Base-by-base conservation (phyloP, 345 rosid species). In the Citropsis articulata region DNA sequence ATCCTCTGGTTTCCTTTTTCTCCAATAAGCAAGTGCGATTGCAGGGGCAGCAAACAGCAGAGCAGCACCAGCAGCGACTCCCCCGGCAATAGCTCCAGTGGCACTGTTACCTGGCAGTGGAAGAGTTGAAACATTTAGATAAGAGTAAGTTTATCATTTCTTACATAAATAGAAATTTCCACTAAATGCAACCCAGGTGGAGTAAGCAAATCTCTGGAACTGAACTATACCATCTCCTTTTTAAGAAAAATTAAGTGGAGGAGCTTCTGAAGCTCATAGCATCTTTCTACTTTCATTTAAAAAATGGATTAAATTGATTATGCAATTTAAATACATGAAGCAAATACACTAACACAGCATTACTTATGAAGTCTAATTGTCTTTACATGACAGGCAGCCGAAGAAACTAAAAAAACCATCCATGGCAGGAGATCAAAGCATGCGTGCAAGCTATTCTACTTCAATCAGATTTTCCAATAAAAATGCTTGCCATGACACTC, bases 51-150 rank as follows among this genome's bases (percentile, higher is more conserved):
- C 98, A 84, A 96, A 94, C 75, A 96, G 84, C 85, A 96, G 85
- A 66, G 97, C 97, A 82, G 98, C 97, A 71, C 97, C 98, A 59
- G 98, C 98, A 81, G 97, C 98, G 75, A 96, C 99, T 72, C 99
- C 99, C 42, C 98, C 98, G 31, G 97, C 98, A 81, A 94, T 96
- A 77, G 93, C 89, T 81, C 97, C 97, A 78, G 92, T 95, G 48
- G 82, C 85, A 82, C 83, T 87, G 66, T 79, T 80, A 83, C 89
- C 98, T 96, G 76, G 77, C 80, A 61, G 71, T 63, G 84, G 53
- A 45, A 80, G 16, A 74, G 75, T 36, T 48, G 66, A 81, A 27
- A 48, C 62, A 30, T 59, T 72, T 24, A 57, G 30, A 16, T 36
- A 57, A 57, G 9, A 50, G 75, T 71, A 64, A 38, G 33, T 75